A percentile compares a stretch with the other conserved stretches of the same genome.
phyloP scores from a whole-genome alignment of 768 basidiomycete genomes.

The Inosperma sp. region DNA sequence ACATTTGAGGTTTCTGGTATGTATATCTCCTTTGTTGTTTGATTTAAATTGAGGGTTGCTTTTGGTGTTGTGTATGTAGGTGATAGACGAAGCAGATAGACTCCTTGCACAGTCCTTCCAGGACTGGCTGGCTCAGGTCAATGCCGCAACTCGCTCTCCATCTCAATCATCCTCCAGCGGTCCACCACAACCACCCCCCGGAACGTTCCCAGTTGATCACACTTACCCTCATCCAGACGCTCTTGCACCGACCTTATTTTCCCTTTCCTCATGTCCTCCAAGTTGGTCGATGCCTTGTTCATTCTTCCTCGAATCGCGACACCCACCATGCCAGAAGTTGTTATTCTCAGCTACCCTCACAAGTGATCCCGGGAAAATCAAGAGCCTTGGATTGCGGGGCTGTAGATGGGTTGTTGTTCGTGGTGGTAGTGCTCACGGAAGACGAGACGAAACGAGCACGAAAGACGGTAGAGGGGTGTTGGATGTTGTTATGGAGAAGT shows the following conservation, averaged over 20 bases:
- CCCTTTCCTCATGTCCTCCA: slow-evolving; percentile 48
- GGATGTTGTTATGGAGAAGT: slow-evolving; percentile 66
- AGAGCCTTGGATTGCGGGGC: slow-evolving; percentile 67
- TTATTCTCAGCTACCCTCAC: slow-evolving; percentile 96
- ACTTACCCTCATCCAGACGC: slow-evolving; percentile 27
- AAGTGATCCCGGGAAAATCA: slow-evolving; percentile 88
- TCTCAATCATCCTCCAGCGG: background rate
- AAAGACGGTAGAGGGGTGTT: slow-evolving; percentile 32
- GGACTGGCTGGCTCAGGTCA: slow-evolving; percentile 85
- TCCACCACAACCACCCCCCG: too few species aligned
- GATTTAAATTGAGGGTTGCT: too few species aligned
- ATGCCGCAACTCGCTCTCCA: slow-evolving; percentile 55
- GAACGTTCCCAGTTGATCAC: slow-evolving; percentile 5
- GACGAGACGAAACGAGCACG: slow-evolving; percentile 27
- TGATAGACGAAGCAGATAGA: slow-evolving; percentile 98
- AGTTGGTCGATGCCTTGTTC: slow-evolving; percentile 42
- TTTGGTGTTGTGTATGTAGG: slow-evolving; percentile 39
- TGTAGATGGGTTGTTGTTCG: slow-evolving; percentile 90
- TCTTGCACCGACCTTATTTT: slow-evolving; percentile 15
- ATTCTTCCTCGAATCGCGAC: slow-evolving; percentile 55
- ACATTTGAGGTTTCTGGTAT: slow-evolving; percentile 89
- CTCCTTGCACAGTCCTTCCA: slow-evolving; percentile 93
- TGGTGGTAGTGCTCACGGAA: slow-evolving; percentile 20
- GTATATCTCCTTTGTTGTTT: slow-evolving; percentile 22
- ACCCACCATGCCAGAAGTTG: slow-evolving; percentile 83